phyloP scores from a whole-genome alignment of 108 stramenopile species.

The Parmales sp. region DNA sequence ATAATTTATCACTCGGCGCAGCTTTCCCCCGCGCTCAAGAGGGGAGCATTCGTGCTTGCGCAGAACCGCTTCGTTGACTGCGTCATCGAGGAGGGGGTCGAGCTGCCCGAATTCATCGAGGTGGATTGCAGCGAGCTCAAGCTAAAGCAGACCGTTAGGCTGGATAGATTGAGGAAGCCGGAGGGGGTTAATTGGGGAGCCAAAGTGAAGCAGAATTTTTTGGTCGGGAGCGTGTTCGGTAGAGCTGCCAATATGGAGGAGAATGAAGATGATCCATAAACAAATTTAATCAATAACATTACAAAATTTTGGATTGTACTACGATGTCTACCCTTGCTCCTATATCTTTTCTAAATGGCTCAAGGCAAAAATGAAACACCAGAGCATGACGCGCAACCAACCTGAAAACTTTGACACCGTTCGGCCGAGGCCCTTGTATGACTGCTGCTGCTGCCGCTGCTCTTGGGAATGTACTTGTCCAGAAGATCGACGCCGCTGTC shows the following conservation, averaged over 20 bases:
- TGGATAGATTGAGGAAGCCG: neutral
- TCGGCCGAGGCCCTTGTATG: too few relatives aligned
- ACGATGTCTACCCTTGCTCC: too few relatives aligned
- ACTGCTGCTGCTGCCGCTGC: too few relatives aligned
- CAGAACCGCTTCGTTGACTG: slow-evolving; percentile 51
- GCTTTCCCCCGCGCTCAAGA: slow-evolving; percentile 51
- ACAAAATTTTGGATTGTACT: too few relatives aligned
- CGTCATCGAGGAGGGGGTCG: slow-evolving; percentile 47
- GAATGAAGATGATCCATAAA: slow-evolving; percentile 12
- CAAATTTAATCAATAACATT: neutral
- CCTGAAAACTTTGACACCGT: too few relatives aligned
- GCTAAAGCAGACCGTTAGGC: slow-evolving; percentile 24
- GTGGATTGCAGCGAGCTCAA: slow-evolving; percentile 62
- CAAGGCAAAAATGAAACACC: too few relatives aligned
- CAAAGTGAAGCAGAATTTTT: slow-evolving; percentile 3
- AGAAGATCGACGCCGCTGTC: too few relatives aligned
- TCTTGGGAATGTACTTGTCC: too few relatives aligned
- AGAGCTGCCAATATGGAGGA: neutral
- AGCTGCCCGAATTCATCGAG: slow-evolving; percentile 57
- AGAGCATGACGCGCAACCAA: too few relatives aligned
- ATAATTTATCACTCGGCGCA: too few relatives aligned
- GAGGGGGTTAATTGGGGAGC: neutral
- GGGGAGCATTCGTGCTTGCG: slow-evolving; percentile 62
- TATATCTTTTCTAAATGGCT: too few relatives aligned
- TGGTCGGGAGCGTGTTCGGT: slow-evolving; percentile 58